Evolutionary conservation across 331 rosid genomes (phyloP).

Genomic region (Malus hybrid): DNA sequence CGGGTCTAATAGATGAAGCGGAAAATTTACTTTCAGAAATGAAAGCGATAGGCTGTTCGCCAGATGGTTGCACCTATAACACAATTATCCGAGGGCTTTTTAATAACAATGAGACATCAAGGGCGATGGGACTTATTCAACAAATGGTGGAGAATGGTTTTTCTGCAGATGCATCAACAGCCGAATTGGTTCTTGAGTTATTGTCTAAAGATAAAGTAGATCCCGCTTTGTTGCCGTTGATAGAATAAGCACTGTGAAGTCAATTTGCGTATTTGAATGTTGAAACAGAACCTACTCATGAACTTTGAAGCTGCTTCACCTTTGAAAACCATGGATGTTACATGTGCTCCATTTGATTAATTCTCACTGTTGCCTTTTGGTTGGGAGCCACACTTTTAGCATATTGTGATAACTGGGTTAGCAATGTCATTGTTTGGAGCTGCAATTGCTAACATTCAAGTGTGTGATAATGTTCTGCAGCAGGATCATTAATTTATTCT

Average conservation of each 20-base stretch:
- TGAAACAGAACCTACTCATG: not conserved
- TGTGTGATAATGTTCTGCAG: too few relatives aligned
- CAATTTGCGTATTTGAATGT: not conserved
- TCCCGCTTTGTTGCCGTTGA: not conserved
- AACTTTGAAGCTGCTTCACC: not conserved
- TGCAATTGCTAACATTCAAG: too few relatives aligned
- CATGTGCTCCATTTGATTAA: not conserved
- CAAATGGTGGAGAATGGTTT: slow-evolving; percentile 3
- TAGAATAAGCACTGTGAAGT: not conserved
- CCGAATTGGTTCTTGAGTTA: not conserved
- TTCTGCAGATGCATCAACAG: not conserved
- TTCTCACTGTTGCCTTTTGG: too few relatives aligned
- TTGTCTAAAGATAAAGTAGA: not conserved
- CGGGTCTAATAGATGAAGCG: not conserved
- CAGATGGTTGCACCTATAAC: not conserved
- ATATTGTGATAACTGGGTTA: too few relatives aligned
- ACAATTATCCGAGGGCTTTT: not conserved
- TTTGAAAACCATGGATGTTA: not conserved
- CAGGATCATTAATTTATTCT: too few relatives aligned
- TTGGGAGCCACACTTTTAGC: too few relatives aligned
- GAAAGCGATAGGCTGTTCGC: not conserved
- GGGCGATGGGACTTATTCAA: not conserved
- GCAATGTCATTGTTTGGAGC: too few relatives aligned
- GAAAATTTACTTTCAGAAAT: too few relatives aligned
- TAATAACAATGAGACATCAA: not conserved